Evolutionary conservation across 129 eudicot species (phyloP), one percentile per base, ranked within the genome.

Genomic region (Flaveria ramosissima): DNA sequence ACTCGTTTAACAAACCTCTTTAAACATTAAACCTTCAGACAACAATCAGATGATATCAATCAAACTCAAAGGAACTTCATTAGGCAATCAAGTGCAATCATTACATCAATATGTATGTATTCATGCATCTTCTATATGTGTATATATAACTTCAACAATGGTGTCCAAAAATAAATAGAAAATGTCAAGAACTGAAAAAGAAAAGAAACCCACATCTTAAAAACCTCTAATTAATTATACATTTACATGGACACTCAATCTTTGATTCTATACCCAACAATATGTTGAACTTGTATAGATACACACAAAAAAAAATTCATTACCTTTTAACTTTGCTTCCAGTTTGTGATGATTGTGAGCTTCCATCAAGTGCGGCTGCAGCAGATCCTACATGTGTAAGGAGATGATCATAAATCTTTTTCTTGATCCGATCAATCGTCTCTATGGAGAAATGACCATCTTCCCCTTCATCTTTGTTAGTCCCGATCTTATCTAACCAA

Each of bases 371-470:
- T 61, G 97, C 97, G n/a, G 93, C 93, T 16, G 97, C 97, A 73
- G 97, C 96, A 43, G 93, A 92, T 45, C 86, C 97, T 9, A 89
- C 93, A 57, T 92, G 92, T 2, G 91, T 87, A 15, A 89, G 97
- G 70, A 92, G 97, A 74, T 87, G 89, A 79, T 89, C 93, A 56
- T 89, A 92, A 7, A 89, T 92, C 88, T 92, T 92, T 91, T 92
- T 89, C 67, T 91, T 82, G 79, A 89, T 81, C 56, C 93, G 67
- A 48, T 89, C 93, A 14, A 86, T 70, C 24, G 86, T 85, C 74
- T 89, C 97, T 48, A 61, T 8, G 11, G 81, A 61, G 6, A 82
- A 70, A 48, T 48, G 71, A 16, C 73, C 71, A 50, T 10, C 57
- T 67, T 81, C 82, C 27, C 70, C 86, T 50, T 85, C 92, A 15